These are phyloP conservation scores for Hericium erinaceus DNA, from an alignment of 768 basidiomycete genomes.

Conservation along the genomic window DNA sequence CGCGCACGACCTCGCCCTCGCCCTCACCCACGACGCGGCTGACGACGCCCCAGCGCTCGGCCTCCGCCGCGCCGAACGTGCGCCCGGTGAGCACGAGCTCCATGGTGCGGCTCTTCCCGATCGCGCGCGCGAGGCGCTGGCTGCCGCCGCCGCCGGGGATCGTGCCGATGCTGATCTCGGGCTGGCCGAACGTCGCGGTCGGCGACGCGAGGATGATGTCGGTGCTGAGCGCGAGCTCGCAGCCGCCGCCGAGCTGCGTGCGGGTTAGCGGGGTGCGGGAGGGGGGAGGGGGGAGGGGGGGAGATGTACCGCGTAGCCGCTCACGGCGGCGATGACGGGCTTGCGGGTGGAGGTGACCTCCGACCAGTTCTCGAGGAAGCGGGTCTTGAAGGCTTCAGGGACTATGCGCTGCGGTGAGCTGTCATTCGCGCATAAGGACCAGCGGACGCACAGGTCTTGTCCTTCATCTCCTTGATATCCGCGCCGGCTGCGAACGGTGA, in stretches of 20 bases:
- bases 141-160: conserved; percentile 95
- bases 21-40: conserved; percentile 71
- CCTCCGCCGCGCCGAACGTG: conserved; percentile 70
- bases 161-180: conserved; percentile 91
- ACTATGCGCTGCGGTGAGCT: conserved; percentile 37
- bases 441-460: conserved; percentile 66
- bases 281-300: not conserved
- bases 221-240: conserved; percentile 93
- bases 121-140: conserved; percentile 74
- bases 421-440: conserved; percentile 21
- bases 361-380: conserved; percentile 83
- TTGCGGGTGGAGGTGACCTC: conserved; percentile 67
- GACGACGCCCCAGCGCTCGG: conserved; percentile 81
- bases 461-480: conserved; percentile 99
- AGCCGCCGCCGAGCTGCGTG: conserved; percentile 88
- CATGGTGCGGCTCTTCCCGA: conserved; percentile 94
- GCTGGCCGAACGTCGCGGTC: conserved; percentile 88
- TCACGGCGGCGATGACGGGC: conserved; percentile 93
- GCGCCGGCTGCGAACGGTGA: conserved; percentile 60
- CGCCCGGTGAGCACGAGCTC: conserved; percentile 88
- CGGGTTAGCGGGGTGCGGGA: not conserved
- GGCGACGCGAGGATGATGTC: conserved; percentile 92
- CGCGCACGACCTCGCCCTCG: conserved; percentile 73
- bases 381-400: conserved; percentile 77
- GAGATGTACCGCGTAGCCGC: conserved; percentile 76